These are phyloP conservation scores for Populus euphratica DNA, from an alignment of 345 rosid species.

Conservation along the genomic window DNA sequence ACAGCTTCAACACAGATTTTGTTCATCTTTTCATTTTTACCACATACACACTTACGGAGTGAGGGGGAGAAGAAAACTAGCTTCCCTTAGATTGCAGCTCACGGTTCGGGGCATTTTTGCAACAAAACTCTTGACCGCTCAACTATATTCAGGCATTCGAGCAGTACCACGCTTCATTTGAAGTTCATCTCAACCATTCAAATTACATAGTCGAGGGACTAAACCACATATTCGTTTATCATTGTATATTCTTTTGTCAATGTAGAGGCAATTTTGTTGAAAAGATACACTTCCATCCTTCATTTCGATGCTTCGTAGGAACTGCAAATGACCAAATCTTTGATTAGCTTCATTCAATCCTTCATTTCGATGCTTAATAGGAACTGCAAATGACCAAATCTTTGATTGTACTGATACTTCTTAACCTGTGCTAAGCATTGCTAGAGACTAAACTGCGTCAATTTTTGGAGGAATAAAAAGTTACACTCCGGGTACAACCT, in stretches of 20 bases:
- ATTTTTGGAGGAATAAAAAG: background rate
- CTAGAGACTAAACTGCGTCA: background rate
- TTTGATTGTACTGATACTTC: background rate
- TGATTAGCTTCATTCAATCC: background rate
- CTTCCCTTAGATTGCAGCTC: slow-evolving; percentile 1
- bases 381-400: background rate
- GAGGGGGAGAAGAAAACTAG: slow-evolving; percentile 3
- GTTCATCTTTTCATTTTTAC: background rate
- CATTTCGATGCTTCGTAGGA: background rate
- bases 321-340: background rate
- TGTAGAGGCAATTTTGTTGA: slow-evolving; percentile 24
- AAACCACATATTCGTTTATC: slow-evolving; percentile 17
- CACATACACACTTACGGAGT: background rate
- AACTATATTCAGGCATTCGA: background rate
- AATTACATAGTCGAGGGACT: slow-evolving; percentile 5
- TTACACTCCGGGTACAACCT: too few species aligned
- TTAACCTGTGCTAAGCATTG: background rate
- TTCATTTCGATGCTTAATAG: background rate
- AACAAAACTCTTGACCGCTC: background rate
- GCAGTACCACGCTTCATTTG: background rate
- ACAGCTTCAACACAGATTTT: slow-evolving; percentile 14
- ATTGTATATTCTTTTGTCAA: slow-evolving; percentile 27
- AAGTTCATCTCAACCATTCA: slow-evolving; percentile 21
- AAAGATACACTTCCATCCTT: background rate
- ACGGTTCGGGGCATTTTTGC: background rate